phyloP scores from a whole-genome alignment of 129 eudicot species.

The Glebionis coronaria region DNA sequence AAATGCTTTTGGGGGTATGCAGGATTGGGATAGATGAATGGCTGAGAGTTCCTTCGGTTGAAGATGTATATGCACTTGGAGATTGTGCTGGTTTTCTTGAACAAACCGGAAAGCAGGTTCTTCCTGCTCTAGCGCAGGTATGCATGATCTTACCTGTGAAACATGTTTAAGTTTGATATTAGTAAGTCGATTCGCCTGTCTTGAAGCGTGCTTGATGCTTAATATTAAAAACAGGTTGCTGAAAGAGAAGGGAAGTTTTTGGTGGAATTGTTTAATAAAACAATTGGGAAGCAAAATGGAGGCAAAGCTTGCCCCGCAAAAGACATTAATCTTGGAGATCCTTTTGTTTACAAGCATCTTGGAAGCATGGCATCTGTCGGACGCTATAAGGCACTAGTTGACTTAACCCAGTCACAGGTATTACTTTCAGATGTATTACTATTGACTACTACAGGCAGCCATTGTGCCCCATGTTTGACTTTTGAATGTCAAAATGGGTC shows the following conservation, averaged over 20 bases:
- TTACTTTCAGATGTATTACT: background rate
- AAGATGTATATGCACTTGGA: conserved; percentile 93
- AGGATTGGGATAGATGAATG: conserved; percentile 93
- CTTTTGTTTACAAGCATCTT: conserved; percentile 87
- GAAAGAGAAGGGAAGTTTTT: conserved; percentile 89
- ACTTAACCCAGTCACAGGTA: conserved; percentile 82
- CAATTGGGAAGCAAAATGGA: conserved; percentile 60
- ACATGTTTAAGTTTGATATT: conserved; percentile 2
- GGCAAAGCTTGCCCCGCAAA: conserved; percentile 66
- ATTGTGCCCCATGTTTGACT: too few relatives aligned
- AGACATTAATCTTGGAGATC: conserved; percentile 61
- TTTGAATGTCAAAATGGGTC: too few relatives aligned
- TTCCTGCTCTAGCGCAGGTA: conserved; percentile 99
- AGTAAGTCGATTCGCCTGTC: conserved; percentile 12
- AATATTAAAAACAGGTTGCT: conserved; percentile 55
- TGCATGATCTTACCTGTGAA: conserved; percentile 16
- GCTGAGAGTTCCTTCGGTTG: conserved; percentile 81
- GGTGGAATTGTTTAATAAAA: conserved; percentile 59
- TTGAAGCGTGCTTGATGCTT: conserved; percentile 1
- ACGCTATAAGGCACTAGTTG: conserved; percentile 88
- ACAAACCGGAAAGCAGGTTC: conserved; percentile 73
- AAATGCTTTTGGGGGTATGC: background rate
- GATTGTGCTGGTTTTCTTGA: conserved; percentile 98
- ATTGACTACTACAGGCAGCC: too few relatives aligned
- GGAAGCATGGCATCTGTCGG: conserved; percentile 99